These are phyloP conservation scores for Phytophthora syringae DNA, from an alignment of 352 stramenopile genomes.

Conservation along the genomic window DNA sequence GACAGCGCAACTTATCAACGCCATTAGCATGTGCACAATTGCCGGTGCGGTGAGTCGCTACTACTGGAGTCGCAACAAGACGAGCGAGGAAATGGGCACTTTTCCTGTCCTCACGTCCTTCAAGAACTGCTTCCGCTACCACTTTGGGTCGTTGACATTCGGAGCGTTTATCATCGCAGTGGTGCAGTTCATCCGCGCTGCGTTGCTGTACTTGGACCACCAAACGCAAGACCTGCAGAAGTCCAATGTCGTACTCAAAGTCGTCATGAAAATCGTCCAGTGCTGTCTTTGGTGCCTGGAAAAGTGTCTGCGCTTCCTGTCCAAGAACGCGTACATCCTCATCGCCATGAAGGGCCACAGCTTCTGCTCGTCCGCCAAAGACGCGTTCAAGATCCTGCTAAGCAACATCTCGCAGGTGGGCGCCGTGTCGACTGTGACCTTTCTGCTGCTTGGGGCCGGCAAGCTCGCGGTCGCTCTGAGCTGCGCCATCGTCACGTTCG, in stretches of 20 bases:
- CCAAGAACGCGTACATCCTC: slow-evolving; percentile 96
- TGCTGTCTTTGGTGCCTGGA: slow-evolving; percentile 96
- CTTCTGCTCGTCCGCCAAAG: slow-evolving; percentile 89
- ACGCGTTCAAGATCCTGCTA: slow-evolving; percentile 94
- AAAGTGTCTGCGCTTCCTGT: slow-evolving; percentile 97
- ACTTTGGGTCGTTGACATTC: slow-evolving; percentile 96
- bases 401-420: slow-evolving; percentile 89
- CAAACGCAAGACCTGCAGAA: slow-evolving; percentile 88
- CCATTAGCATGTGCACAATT: slow-evolving; percentile 95
- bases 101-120: slow-evolving; percentile 74
- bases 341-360: slow-evolving; percentile 79
- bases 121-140: slow-evolving; percentile 90
- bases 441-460: slow-evolving; percentile 92
- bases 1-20: slow-evolving; percentile 96
- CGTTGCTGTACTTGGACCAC: slow-evolving; percentile 93
- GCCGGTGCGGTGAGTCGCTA: slow-evolving; percentile 91
- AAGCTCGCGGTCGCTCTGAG: slow-evolving; percentile 86
- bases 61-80: slow-evolving; percentile 93
- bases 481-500: slow-evolving; percentile 64
- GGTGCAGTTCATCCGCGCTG: slow-evolving; percentile 94
- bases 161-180: slow-evolving; percentile 96
- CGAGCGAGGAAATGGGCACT: slow-evolving; percentile 60
- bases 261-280: slow-evolving; percentile 87
- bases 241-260: slow-evolving; percentile 80
- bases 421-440: slow-evolving; percentile 90